Evolutionary conservation across 2,329 filamentous ascomycete species (phyloP).

Genomic region (Epichloe baconii): DNA sequence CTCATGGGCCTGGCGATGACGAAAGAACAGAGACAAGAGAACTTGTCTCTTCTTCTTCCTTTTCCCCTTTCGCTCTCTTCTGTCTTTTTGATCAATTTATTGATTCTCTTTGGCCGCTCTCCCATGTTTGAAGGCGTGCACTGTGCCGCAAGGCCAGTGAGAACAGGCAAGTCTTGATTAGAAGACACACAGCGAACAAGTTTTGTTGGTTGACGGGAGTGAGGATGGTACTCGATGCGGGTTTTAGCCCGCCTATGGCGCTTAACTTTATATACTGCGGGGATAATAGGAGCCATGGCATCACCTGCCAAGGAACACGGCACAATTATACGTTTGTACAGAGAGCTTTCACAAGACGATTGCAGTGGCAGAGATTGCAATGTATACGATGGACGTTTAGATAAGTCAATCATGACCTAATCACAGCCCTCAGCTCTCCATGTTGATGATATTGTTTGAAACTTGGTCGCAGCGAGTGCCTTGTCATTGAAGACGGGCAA

Average conservation of each 20-base stretch:
- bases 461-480: too few species aligned
- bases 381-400: too few species aligned
- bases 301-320: too few species aligned
- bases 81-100: background rate
- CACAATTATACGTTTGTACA: too few species aligned
- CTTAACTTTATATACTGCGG: background rate
- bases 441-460: too few species aligned
- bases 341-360: too few species aligned
- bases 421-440: too few species aligned
- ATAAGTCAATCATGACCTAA: too few species aligned
- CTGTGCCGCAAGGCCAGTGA: background rate
- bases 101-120: too few species aligned
- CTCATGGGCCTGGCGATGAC: background rate
- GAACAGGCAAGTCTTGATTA: background rate
- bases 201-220: background rate
- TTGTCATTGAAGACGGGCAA: too few species aligned
- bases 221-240: background rate
- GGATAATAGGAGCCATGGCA: background rate
- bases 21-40: background rate
- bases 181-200: background rate
- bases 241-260: background rate
- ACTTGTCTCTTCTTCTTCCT: background rate
- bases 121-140: background rate
- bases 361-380: too few species aligned
- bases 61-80: too few species aligned